These are phyloP conservation scores for Verbascum thapsus DNA, from an alignment of 257 asterid species.

Conservation along the genomic window DNA sequence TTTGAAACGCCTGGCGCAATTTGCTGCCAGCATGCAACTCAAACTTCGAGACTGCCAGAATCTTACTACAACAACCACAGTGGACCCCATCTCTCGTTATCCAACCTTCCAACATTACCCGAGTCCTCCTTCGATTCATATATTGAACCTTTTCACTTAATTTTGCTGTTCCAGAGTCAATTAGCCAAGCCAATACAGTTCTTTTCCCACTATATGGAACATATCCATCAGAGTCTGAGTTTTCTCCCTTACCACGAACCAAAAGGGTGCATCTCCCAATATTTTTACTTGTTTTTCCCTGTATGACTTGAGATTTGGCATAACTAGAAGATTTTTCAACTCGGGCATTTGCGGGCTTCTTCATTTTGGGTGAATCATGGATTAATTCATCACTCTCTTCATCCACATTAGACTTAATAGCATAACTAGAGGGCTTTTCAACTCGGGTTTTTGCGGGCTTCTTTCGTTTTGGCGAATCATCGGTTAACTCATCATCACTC, in stretches of 20 bases:
- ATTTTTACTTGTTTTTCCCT: constrained; percentile 60
- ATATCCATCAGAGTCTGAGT: constrained; percentile 67
- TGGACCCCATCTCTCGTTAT: constrained; percentile 92
- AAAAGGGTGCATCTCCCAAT: constrained; percentile 82
- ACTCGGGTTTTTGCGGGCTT: constrained; percentile 42
- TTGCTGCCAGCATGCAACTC: constrained; percentile 99
- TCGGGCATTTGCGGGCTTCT: constrained; percentile 43
- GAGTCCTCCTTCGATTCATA: constrained; percentile 77
- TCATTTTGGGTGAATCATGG: constrained; percentile 42
- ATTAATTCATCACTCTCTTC: constrained; percentile 43
- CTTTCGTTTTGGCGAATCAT: constrained; percentile 41
- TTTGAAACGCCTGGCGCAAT: constrained; percentile 83
- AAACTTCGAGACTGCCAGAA: constrained; percentile 85
- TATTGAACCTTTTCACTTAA: constrained; percentile 86
- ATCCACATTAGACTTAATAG: constrained; percentile 40
- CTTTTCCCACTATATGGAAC: constrained; percentile 81
- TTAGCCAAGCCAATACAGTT: constrained; percentile 86
- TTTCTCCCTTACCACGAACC: constrained; percentile 66
- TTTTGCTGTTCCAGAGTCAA: constrained; percentile 69
- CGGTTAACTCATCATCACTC: constrained; percentile 45
- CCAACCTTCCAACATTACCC: constrained; percentile 94
- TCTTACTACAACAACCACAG: constrained; percentile 98
- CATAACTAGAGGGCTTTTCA: no score
- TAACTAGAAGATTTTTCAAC: constrained; percentile 40
- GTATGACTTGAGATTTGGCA: constrained; percentile 42